Evolutionary conservation across 352 stramenopile species (phyloP).

Genomic region (Blastocystis sp.): DNA sequence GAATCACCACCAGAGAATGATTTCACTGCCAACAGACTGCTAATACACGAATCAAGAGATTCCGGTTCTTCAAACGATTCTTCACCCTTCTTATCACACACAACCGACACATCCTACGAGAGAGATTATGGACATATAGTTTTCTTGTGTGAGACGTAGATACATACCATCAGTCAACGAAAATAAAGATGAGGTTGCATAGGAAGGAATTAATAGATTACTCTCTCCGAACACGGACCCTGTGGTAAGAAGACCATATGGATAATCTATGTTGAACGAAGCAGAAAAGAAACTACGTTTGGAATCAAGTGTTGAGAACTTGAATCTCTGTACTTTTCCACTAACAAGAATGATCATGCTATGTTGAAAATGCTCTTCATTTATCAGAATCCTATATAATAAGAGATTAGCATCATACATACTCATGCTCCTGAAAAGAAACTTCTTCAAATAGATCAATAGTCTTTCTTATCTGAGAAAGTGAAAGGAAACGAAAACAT

Average conservation of each 20-base stretch:
- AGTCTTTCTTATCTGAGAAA: conserved; percentile 14
- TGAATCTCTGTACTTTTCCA: conserved; percentile 41
- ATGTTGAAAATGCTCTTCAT: conserved; percentile 2
- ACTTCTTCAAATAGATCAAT: conserved; percentile 6
- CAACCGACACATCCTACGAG: not conserved
- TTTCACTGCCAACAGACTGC: not conserved
- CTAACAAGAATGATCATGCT: not conserved
- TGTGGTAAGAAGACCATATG: not conserved
- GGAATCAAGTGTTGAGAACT: not conserved
- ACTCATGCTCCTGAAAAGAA: conserved; percentile 17
- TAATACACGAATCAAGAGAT: not conserved
- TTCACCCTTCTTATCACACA: not conserved
- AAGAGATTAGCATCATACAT: not conserved
- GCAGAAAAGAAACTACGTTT: not conserved
- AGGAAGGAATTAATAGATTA: conserved; percentile 17
- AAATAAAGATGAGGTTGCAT: conserved; percentile 32
- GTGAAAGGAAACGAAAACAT: conserved; percentile 44
- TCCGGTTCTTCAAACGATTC: not conserved
- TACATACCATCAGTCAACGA: conserved; percentile 15
- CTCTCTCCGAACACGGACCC: conserved; percentile 11
- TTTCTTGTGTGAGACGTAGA: not conserved
- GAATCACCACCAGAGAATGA: not conserved
- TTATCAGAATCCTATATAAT: conserved; percentile 2
- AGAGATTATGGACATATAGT: conserved; percentile 59
- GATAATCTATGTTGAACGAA: conserved; percentile 17